Base-by-base conservation (phyloP, 2,329 filamentous ascomycete genomes). In the Ascocoryne sarcoides region DNA sequence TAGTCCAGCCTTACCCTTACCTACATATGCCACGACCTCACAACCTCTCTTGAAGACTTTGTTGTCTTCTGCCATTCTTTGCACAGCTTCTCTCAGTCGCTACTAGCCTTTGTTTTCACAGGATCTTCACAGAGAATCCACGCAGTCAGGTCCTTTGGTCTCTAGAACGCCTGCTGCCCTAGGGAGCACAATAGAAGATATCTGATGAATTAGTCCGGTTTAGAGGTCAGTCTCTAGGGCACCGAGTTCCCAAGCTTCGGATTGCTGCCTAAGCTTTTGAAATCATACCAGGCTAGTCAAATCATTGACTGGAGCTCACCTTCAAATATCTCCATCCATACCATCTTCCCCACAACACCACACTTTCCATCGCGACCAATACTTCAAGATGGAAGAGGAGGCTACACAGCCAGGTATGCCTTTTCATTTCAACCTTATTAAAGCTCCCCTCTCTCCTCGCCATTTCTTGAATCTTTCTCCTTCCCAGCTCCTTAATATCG, bases 401-500 rank as follows among this genome's bases (percentile, higher is more conserved):
- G 39, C 49, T 39, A 57, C 56, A 17, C 56, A 59, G 47, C 54
- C 49, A 51, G 53, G 56, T 59, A 54, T n/a, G 36, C 32, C 26
- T 37, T 29, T 36, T 34, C 31, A 26, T 31, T 39, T 30, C 42
- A 12, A 32, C 19, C 32, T 28, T 33, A 30, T 16, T 38, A 10
- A 17, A 30, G 17, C 19, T 39, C 21, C 35, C 29, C 17, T 28
- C 30, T 26, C 37, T 32, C 26, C 18, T 34, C 37, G 35, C 26
- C 32, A 29, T 28, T 37, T 39, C 23, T 21, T 28, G 15, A 31
- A 35, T 35, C 38, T 37, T 37, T 26, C 14, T 19, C 34, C 30
- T 30, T 28, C 35, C 23, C 17, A 44, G 34, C 32, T 23, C 12
- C 15, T 18, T 9, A 36, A 5, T 21, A 36, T 14, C 15, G 12